These are phyloP conservation scores for Cercospora zeae-maydis DNA, from an alignment of 2,329 filamentous ascomycete genomes.

Conservation along the genomic window DNA sequence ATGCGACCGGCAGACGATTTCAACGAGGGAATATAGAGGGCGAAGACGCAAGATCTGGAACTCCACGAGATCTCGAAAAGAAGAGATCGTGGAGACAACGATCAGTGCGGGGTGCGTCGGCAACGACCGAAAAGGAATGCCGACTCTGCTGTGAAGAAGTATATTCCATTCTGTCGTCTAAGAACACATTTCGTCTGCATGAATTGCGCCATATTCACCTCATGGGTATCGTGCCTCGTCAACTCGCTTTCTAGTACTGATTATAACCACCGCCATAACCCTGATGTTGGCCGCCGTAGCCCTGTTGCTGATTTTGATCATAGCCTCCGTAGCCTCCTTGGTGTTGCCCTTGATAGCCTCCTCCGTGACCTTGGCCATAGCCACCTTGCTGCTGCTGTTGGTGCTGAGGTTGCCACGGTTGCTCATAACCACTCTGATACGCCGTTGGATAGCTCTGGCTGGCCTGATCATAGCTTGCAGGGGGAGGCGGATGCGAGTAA, in stretches of 20 bases:
- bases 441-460: constrained; percentile 34
- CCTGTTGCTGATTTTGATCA: constrained; percentile 17
- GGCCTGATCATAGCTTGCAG: constrained; percentile 31
- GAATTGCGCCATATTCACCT: not conserved
- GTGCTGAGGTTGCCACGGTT: constrained; percentile 32
- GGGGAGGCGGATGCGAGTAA: constrained; percentile 25
- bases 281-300: constrained; percentile 5
- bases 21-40: not conserved
- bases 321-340: constrained; percentile 26
- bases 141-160: not conserved
- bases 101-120: constrained; percentile 1
- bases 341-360: constrained; percentile 21
- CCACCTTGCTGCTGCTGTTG: constrained; percentile 23
- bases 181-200: not conserved
- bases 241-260: constrained; percentile 14
- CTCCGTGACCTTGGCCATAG: constrained; percentile 21
- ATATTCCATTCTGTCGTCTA: not conserved
- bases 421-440: constrained; percentile 38
- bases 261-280: constrained; percentile 21
- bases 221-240: not conserved
- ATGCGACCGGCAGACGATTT: not conserved
- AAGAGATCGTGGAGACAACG: not conserved
- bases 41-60: not conserved
- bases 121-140: not conserved
- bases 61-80: not conserved